Evolutionary conservation across 1,139 yeast genomes (phyloP).

Genomic region (Candida sanyaensis): DNA sequence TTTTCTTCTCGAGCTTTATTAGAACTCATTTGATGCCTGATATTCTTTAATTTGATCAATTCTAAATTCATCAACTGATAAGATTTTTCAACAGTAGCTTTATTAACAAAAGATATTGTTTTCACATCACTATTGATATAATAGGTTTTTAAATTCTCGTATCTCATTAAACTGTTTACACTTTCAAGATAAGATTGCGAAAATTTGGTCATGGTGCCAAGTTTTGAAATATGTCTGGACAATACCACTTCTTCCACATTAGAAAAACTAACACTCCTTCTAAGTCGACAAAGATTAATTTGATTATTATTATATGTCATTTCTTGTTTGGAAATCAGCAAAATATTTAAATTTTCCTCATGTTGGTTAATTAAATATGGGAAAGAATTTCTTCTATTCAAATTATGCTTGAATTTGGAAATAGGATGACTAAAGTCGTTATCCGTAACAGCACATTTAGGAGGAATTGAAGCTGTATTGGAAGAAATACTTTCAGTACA

Average conservation of each 20-base stretch:
- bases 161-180: slow-evolving; percentile 23
- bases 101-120: slow-evolving; percentile 12
- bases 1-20: slow-evolving; percentile 35
- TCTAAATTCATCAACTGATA: slow-evolving; percentile 35
- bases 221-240: slow-evolving; percentile 9
- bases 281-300: slow-evolving; percentile 5
- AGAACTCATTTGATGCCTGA: slow-evolving; percentile 29
- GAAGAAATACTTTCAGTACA: slow-evolving; percentile 11
- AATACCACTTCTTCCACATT: slow-evolving; percentile 32
- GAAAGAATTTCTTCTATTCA: slow-evolving; percentile 47
- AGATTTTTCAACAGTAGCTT: slow-evolving; percentile 22
- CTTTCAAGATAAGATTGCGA: slow-evolving; percentile 23
- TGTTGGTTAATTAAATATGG: slow-evolving; percentile 29
- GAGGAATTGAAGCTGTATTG: slow-evolving; percentile 1
- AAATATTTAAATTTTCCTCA: slow-evolving; percentile 23
- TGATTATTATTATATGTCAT: not conserved
- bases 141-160: slow-evolving; percentile 20
- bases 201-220: slow-evolving; percentile 27
- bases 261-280: slow-evolving; percentile 45
- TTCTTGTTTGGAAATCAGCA: slow-evolving; percentile 18
- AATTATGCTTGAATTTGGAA: slow-evolving; percentile 20
- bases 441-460: slow-evolving; percentile 3
- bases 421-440: slow-evolving; percentile 11
- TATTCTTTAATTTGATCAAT: slow-evolving; percentile 30
- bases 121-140: slow-evolving; percentile 11